Base-by-base conservation (phyloP, 192 early-diverging fungal genomes). In the Geranomyces variabilis region DNA sequence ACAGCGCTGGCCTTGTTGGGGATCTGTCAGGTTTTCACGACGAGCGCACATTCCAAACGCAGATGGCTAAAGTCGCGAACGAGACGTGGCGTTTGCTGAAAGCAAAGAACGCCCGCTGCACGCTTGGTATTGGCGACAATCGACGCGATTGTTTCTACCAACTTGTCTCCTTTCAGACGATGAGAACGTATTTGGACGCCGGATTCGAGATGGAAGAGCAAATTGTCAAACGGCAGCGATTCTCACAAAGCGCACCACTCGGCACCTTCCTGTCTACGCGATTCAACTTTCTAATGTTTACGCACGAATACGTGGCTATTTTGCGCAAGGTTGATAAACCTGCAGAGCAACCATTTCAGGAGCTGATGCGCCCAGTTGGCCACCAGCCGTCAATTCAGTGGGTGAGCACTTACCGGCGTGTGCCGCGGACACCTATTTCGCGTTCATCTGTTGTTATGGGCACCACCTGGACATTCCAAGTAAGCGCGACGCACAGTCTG, bases 111-210 rank as follows among this genome's bases (percentile, higher is more conserved):
- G 51, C n/a, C 7, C 81, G 93, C 33, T 59, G 89, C 56, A 95
- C 93, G 0, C 71, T 96, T n/a, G 95, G 95, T 0, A 96, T 96
- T 62, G 95, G 95, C 24, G 95, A 96, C 63, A 96, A 96, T 63
- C 83, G 95, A 30, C 90, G 92, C 55, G 91, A 93, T 53, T 93
- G 93, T 68, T 95, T 92, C 62, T 95, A 95, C 56, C 87, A 93
- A 34, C 92, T 93, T 9, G 91, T 96, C 15, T 88, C 91, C 34
- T 96, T 92, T 70, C 87, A 93, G 51, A 81, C 92, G 31, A 90
- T 96, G 70, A 75, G 93, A 0, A 86, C 86, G 46, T 97, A 97
- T 68, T 85, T 96, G 28, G 76, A 90, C 67, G 69, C 77, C 26
- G 95, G 95, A 0, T 97, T 97, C 80, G 93, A 92, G 62, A 71